Conservation (phyloP, 2,329 filamentous ascomycete genomes). For the Sphaerulina vaccinii region DNA sequence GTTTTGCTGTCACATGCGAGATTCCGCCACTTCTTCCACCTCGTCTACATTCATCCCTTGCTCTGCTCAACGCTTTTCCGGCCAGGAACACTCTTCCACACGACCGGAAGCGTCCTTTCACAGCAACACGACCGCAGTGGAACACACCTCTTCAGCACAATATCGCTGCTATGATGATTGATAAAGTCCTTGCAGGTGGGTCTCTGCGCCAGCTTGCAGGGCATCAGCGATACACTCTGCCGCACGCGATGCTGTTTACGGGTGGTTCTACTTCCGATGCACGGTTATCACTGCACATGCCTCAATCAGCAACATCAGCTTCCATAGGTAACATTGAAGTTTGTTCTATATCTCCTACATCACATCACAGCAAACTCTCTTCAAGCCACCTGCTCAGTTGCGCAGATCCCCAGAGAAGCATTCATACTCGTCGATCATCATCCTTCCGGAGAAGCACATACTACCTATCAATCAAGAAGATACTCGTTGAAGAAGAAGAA, state of each 20-base stretch:
- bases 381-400: too few species aligned
- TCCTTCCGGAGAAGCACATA: too few species aligned
- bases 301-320: too few species aligned
- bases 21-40: neutral
- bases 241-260: too few species aligned
- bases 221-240: slow-evolving; percentile 11
- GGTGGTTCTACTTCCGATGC: too few species aligned
- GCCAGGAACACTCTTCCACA: slow-evolving; percentile 10
- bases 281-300: slow-evolving; percentile 5
- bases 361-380: slow-evolving; percentile 7
- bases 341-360: slow-evolving; percentile 1
- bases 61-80: slow-evolving; percentile 16
- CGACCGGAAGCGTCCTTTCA: neutral
- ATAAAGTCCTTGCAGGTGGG: slow-evolving; percentile 21
- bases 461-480: too few species aligned
- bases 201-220: slow-evolving; percentile 9
- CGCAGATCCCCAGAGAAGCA: too few species aligned
- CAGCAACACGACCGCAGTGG: slow-evolving; percentile 5
- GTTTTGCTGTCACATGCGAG: too few species aligned
- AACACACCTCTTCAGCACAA: slow-evolving; percentile 7
- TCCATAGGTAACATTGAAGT: slow-evolving; percentile 13
- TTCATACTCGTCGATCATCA: too few species aligned
- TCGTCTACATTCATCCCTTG: slow-evolving; percentile 5
- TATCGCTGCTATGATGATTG: neutral
- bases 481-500: too few species aligned